Evolutionary conservation across 2,329 filamentous ascomycete genomes (phyloP).

Genomic region (Bisporella sp.): DNA sequence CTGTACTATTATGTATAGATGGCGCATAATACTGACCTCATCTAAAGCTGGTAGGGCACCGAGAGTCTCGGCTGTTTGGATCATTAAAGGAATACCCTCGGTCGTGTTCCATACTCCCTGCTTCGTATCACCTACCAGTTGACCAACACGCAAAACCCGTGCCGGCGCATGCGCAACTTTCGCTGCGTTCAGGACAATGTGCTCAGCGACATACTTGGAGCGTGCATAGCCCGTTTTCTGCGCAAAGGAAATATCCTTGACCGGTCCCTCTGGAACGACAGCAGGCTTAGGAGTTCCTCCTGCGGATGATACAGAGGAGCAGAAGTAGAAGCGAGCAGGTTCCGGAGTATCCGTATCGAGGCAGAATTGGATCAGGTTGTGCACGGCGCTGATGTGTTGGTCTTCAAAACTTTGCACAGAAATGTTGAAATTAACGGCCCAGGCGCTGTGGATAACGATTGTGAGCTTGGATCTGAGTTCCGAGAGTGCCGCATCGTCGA

Average conservation of each 20-base stretch:
- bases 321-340: constrained; percentile 29
- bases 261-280: constrained; percentile 30
- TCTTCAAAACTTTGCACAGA: constrained; percentile 40
- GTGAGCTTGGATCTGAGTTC: constrained; percentile 28
- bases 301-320: constrained; percentile 29
- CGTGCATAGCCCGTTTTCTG: constrained; percentile 42
- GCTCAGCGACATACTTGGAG: constrained; percentile 40
- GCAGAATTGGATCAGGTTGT: constrained; percentile 35
- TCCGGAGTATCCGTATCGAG: constrained; percentile 21
- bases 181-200: constrained; percentile 32
- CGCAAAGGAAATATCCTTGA: constrained; percentile 20
- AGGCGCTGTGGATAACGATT: constrained; percentile 42
- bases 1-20: constrained; percentile 18
- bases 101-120: constrained; percentile 42
- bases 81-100: constrained; percentile 44
- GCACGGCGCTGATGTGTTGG: constrained; percentile 34
- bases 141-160: constrained; percentile 39
- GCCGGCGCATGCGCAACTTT: constrained; percentile 22
- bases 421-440: constrained; percentile 51
- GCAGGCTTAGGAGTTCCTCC: constrained; percentile 20
- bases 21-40: constrained; percentile 33
- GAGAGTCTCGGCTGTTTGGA: constrained; percentile 37
- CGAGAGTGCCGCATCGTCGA: constrained; percentile 23
- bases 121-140: constrained; percentile 39
- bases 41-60: constrained; percentile 33